Conservation (phyloP, 2,329 filamentous ascomycete species). For the Trichoderma asperellum region DNA sequence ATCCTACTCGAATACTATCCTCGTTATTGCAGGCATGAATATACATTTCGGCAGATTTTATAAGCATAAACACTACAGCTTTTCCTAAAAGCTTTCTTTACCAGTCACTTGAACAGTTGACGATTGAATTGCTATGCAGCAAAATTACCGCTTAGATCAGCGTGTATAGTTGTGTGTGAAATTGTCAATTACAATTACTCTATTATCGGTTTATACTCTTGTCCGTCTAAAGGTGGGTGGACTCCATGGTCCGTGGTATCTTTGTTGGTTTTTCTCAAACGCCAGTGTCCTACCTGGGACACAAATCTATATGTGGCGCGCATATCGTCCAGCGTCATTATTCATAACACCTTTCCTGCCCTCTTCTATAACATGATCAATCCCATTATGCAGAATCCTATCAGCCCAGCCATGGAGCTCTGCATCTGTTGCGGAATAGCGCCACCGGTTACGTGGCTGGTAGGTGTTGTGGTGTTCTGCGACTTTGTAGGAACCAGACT, state of each 20-base stretch:
- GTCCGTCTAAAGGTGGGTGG: constrained; percentile 17
- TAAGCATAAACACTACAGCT: constrained; percentile 3
- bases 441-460: constrained; percentile 40
- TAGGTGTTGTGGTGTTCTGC: constrained; percentile 37
- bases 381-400: constrained; percentile 45
- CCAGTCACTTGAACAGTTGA: neutral
- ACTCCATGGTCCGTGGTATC: constrained; percentile 31
- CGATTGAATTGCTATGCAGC: neutral
- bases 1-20: neutral
- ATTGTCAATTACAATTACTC: constrained; percentile 29
- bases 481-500: constrained; percentile 25
- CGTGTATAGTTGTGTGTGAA: constrained; percentile 14
- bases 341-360: constrained; percentile 23
- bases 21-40: neutral
- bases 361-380: constrained; percentile 40
- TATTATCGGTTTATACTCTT: constrained; percentile 21
- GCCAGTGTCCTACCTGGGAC: constrained; percentile 34
- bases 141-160: neutral
- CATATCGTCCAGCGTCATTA: constrained; percentile 28
- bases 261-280: constrained; percentile 31
- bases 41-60: neutral
- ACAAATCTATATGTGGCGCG: constrained; percentile 29
- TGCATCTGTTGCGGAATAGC: constrained; percentile 42
- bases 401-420: constrained; percentile 42
- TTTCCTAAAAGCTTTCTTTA: neutral